A percentile compares a stretch with the other conserved stretches of the same genome.
phyloP scores from a whole-genome alignment of 2,329 filamentous ascomycete genomes.

The Chalara sp. region DNA sequence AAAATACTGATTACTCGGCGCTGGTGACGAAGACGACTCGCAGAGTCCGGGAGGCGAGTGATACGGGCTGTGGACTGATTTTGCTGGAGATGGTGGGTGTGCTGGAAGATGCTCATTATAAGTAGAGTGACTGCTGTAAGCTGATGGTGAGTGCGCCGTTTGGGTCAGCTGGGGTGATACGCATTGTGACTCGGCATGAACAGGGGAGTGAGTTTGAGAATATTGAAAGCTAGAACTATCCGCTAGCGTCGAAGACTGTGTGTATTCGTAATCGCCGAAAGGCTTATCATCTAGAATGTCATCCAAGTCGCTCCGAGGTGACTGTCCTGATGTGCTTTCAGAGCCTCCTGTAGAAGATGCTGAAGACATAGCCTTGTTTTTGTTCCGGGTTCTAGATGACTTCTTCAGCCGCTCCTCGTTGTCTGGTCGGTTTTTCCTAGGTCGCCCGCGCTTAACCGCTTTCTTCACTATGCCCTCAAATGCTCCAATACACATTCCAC shows the following conservation, averaged over 20 bases:
- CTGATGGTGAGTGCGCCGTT: constrained; percentile 20
- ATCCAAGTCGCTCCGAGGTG: constrained; percentile 44
- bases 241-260: constrained; percentile 25
- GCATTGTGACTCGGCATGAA: constrained; percentile 11
- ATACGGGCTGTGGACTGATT: constrained; percentile 41
- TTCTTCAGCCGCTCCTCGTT: constrained; percentile 45
- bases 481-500: constrained; percentile 93
- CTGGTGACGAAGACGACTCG: constrained; percentile 51
- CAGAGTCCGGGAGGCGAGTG: constrained; percentile 55
- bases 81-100: constrained; percentile 40
- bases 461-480: constrained; percentile 74
- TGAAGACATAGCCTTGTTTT: constrained; percentile 38
- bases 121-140: constrained; percentile 17
- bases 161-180: constrained; percentile 26
- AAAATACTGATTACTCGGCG: constrained; percentile 25
- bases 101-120: constrained; percentile 22
- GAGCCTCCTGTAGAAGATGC: constrained; percentile 48
- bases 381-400: constrained; percentile 46
- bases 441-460: constrained; percentile 58
- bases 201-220: constrained; percentile 19
- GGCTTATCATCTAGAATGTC: constrained; percentile 29
- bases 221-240: constrained; percentile 30
- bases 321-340: constrained; percentile 48
- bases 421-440: constrained; percentile 54
- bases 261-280: constrained; percentile 32